Base-by-base conservation (phyloP, 2,329 filamentous ascomycete genomes). In the Ophiobolus disseminans region DNA sequence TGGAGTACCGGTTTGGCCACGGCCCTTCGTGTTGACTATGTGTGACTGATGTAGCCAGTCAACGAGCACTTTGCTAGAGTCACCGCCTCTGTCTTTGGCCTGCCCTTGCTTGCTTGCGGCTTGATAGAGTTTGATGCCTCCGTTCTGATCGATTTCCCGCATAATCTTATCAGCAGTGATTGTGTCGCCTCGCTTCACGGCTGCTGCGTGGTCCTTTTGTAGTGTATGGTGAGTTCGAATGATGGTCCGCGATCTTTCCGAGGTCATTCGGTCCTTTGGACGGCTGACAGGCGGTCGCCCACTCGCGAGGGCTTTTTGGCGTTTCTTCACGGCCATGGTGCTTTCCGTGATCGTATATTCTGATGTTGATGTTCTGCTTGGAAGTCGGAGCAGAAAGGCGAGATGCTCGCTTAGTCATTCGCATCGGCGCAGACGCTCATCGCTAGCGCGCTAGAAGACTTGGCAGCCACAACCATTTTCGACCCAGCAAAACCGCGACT, bases 61-160 rank as follows among this genome's bases (percentile, higher is more conserved):
- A 34, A 87, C 73, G 3, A 87, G 73, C 5, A 84, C 68, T 44
- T 78, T 80, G 53, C 82, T 85, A 1, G 83, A 84, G 66, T 87
- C 85, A n/a, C 85, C 85, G 25, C 85, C 85, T 9, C 85, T 79
- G 30, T 82, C 78, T 23, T 75, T 74, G 3, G 82, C 82, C 63
- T 87, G 85, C 0, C 85, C 85, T 40, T 81, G 78, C 52, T 82
- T 84, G 71, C 83, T 86, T 37, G 85, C 85, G 36, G 79, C 75
- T 66, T 87, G 85, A 57, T 87, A 87, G 19, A 74, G 76, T 55
- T 82, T 73, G 42, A 87, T 68, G 0, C 85, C 85, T 6, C 85
- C 85, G 40, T 81, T 77, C n/a, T 75, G 72, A 17, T 79, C 73
- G 46, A 87, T 83, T 43, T 81, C 73, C 14, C 67, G 64, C 45